phyloP scores from a whole-genome alignment of 257 asterid species.

The Lithospermum erythrorhizon region DNA sequence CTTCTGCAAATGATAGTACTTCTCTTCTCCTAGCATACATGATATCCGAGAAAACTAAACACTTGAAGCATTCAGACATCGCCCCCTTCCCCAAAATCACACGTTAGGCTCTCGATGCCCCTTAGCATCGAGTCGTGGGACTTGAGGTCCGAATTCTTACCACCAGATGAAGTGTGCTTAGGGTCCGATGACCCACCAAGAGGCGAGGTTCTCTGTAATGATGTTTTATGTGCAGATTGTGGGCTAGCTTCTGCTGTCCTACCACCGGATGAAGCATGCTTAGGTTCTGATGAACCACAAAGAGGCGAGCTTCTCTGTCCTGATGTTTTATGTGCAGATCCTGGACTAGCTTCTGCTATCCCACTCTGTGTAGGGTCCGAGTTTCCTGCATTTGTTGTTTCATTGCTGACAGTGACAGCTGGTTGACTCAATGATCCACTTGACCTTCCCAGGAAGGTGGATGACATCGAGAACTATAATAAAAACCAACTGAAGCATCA shows the following conservation, averaged over 20 bases:
- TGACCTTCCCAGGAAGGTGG: too few relatives aligned
- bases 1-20: slow-evolving; percentile 5
- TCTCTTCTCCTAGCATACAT: slow-evolving; percentile 5
- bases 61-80: background rate
- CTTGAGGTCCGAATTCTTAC: slow-evolving; percentile 35
- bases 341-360: slow-evolving; percentile 70
- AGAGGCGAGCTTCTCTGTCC: slow-evolving; percentile 56
- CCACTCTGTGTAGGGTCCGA: slow-evolving; percentile 60
- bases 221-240: slow-evolving; percentile 38
- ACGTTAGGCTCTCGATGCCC: slow-evolving; percentile 59
- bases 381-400: slow-evolving; percentile 41
- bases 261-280: slow-evolving; percentile 45
- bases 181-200: slow-evolving; percentile 62
- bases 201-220: slow-evolving; percentile 54
- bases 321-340: slow-evolving; percentile 38
- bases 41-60: slow-evolving; percentile 12
- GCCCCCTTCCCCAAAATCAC: slow-evolving; percentile 52
- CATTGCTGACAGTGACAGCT: slow-evolving; percentile 58
- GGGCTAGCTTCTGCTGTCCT: slow-evolving; percentile 70
- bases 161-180: slow-evolving; percentile 47
- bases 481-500: too few relatives aligned
- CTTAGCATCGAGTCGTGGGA: slow-evolving; percentile 54
- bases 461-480: too few relatives aligned
- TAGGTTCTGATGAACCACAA: slow-evolving; percentile 60
- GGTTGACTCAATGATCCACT: slow-evolving; percentile 64